A percentile compares a stretch with the other conserved stretches of the same genome.
phyloP scores from a whole-genome alignment of 768 basidiomycete genomes.

The Hydnomerulius pinastri region DNA sequence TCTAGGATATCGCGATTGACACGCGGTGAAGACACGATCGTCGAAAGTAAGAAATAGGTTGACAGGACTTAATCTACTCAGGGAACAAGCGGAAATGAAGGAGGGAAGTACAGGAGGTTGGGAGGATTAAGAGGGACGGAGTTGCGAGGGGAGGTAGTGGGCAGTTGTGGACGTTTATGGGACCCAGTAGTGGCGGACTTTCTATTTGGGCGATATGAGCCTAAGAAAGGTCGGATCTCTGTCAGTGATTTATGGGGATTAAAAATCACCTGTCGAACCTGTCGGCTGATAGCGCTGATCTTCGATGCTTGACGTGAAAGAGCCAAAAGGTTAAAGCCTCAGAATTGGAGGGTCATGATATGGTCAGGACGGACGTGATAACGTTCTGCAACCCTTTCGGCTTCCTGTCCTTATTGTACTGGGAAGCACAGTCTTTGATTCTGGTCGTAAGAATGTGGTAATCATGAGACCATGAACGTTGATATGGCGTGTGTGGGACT shows the following conservation, averaged over 20 bases:
- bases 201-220: conserved; percentile 13
- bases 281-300: conserved; percentile 2
- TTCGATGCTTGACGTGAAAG: conserved; percentile 1
- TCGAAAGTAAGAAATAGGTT: not conserved
- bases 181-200: conserved; percentile 13
- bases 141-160: conserved; percentile 4
- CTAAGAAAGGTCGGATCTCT: conserved; percentile 6
- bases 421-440: not conserved
- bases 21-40: conserved; percentile 11
- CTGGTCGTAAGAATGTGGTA: not conserved
- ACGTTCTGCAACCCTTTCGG: not conserved
- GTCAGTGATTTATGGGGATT: conserved; percentile 1
- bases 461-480: not conserved
- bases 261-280: conserved; percentile 1
- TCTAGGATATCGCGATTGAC: conserved; percentile 12
- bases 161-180: conserved; percentile 15
- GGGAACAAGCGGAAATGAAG: conserved; percentile 10
- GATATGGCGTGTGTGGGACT: not conserved
- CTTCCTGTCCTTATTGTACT: not conserved
- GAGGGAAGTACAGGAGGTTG: not conserved
- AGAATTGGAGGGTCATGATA: not conserved
- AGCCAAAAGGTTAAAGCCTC: conserved; percentile 7
- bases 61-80: not conserved
- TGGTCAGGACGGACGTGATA: not conserved
- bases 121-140: not conserved